phyloP scores from a whole-genome alignment of 768 basidiomycete species.

The Rhodotorula babjevae region DNA sequence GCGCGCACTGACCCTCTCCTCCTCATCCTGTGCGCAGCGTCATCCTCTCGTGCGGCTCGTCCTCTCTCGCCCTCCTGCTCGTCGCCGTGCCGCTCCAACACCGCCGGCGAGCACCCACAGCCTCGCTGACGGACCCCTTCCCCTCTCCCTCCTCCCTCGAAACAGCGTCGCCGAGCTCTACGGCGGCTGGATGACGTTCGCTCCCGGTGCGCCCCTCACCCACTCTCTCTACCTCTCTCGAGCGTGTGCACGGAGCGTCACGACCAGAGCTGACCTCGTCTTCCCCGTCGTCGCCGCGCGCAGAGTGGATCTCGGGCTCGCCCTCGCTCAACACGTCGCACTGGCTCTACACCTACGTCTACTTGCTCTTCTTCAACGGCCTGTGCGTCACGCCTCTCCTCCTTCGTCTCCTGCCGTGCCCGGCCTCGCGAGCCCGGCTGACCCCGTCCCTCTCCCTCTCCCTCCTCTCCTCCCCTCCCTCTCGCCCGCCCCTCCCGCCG shows the following conservation, averaged over 20 bases:
- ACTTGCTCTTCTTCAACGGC: slow-evolving; percentile 34
- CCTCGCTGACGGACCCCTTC: no score
- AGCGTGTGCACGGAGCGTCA: background rate
- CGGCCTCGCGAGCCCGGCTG: no score
- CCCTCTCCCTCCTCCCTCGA: background rate
- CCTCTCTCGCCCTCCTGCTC: background rate
- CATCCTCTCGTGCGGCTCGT: background rate
- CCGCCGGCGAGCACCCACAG: no score
- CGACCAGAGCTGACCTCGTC: background rate
- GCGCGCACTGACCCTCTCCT: no score
- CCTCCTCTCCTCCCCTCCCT: background rate
- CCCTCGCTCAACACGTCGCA: slow-evolving; percentile 21
- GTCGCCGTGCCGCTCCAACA: no score
- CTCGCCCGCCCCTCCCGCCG: background rate
- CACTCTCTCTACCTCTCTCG: background rate
- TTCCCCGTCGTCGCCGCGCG: no score
- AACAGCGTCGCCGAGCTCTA: slow-evolving; percentile 16
- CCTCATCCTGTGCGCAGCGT: background rate
- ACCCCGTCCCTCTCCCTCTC: background rate
- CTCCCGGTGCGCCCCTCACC: background rate
- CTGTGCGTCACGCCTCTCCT: slow-evolving; percentile 4
- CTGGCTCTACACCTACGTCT: slow-evolving; percentile 27
- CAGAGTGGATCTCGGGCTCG: slow-evolving; percentile 41
- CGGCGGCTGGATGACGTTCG: slow-evolving; percentile 46
- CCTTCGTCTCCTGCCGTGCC: no score